These are phyloP conservation scores for Huntiella abstrusa DNA, from an alignment of 2,329 filamentous ascomycete genomes.

Conservation along the genomic window DNA sequence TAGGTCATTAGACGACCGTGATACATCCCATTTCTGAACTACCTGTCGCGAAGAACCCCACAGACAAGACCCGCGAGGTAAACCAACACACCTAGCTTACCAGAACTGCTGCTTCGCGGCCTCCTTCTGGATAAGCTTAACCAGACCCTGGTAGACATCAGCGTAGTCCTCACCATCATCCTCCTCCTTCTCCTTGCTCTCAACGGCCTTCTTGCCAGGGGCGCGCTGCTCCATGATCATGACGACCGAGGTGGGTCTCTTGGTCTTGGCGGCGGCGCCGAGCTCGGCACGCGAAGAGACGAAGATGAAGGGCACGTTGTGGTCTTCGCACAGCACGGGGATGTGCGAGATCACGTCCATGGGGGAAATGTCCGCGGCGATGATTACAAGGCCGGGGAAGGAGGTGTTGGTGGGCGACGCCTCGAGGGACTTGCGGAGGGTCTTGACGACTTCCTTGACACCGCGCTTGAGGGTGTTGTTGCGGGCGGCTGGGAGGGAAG, in stretches of 20 bases:
- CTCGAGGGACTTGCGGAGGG: constrained; percentile 74
- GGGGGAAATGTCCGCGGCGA: constrained; percentile 92
- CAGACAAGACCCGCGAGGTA: not conserved
- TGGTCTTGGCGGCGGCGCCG: constrained; percentile 81
- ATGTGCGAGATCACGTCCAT: constrained; percentile 98
- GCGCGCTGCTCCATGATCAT: constrained; percentile 53
- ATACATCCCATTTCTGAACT: not conserved
- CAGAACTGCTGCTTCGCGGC: constrained; percentile 36
- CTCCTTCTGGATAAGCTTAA: constrained; percentile 50
- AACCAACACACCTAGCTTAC: constrained; percentile 11
- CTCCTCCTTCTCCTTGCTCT: constrained; percentile 27
- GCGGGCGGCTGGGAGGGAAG: constrained; percentile 53
- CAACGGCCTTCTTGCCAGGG: constrained; percentile 26
- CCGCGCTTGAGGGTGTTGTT: constrained; percentile 91
- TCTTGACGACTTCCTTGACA: constrained; percentile 98
- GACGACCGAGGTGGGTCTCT: constrained; percentile 89
- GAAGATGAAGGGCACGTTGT: constrained; percentile 93
- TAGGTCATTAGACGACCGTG: not conserved
- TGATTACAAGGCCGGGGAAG: constrained; percentile 62
- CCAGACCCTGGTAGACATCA: constrained; percentile 44
- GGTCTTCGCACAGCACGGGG: constrained; percentile 93
- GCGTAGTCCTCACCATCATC: constrained; percentile 40
- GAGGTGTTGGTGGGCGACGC: constrained; percentile 44
- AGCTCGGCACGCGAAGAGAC: constrained; percentile 83
- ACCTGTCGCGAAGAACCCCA: not conserved